Conservation (phyloP, 306 rosid species). For the Trifolium fragiferum region DNA sequence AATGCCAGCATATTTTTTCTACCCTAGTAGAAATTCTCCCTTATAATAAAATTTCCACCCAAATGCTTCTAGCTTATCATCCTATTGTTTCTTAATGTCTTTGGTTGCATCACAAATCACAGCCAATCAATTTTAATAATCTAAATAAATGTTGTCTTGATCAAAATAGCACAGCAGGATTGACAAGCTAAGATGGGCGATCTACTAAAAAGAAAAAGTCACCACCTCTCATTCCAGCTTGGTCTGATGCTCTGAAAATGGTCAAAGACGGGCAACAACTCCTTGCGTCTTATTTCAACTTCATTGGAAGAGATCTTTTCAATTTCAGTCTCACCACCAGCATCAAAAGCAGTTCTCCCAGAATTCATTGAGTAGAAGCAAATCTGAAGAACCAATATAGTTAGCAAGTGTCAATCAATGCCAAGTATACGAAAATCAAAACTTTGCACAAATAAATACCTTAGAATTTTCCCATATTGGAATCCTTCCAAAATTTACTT, state of each 20-base stretch:
- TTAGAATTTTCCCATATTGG: slow-evolving; percentile 84
- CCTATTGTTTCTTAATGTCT: slow-evolving; percentile 21
- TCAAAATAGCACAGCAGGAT: slow-evolving; percentile 6
- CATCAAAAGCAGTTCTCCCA: slow-evolving; percentile 45
- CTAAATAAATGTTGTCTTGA: slow-evolving; percentile 32
- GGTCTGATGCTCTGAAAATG: slow-evolving; percentile 73
- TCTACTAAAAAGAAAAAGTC: slow-evolving; percentile 34
- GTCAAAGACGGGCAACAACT: slow-evolving; percentile 79
- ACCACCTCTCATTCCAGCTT: slow-evolving; percentile 77
- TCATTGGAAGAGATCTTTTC: slow-evolving; percentile 72
- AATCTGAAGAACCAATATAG: slow-evolving; percentile 53
- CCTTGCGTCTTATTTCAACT: slow-evolving; percentile 77
- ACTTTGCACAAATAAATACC: slow-evolving; percentile 53
- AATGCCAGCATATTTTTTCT: slow-evolving; percentile 4
- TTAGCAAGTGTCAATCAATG: slow-evolving; percentile 34
- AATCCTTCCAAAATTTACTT: slow-evolving; percentile 66
- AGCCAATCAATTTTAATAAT: slow-evolving; percentile 5
- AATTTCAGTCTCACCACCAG: slow-evolving; percentile 76
- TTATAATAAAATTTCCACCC: neutral
- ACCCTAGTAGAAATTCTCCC: slow-evolving; percentile 20
- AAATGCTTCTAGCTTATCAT: slow-evolving; percentile 5
- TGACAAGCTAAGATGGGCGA: slow-evolving; percentile 17
- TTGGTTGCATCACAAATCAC: slow-evolving; percentile 16
- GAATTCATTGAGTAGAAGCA: slow-evolving; percentile 60
- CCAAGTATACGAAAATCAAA: slow-evolving; percentile 25